Percentiles rank a stretch among this genome's conserved stretches.
Conservation (phyloP, 108 stramenopile genomes). For the Pseudonitzschia multiseries region DNA sequence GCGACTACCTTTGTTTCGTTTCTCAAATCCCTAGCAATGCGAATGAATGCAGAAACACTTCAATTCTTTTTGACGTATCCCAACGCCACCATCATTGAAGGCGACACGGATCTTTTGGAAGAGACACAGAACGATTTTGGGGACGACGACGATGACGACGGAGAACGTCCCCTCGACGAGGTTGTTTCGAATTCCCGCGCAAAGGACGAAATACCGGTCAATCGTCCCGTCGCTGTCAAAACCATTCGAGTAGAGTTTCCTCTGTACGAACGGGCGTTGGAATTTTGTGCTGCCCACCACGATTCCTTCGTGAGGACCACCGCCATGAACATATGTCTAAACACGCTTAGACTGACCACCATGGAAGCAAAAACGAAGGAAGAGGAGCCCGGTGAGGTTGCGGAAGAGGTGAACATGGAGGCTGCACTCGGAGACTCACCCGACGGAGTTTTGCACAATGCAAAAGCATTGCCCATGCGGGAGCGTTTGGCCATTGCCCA, state of each 20-base stretch:
- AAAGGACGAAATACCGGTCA: not conserved
- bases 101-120: conserved; percentile 28
- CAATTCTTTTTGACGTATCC: conserved; percentile 86
- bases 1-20: conserved; percentile 83
- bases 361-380: conserved; percentile 28
- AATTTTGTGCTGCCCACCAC: conserved; percentile 79
- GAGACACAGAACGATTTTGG: conserved; percentile 1
- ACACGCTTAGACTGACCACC: conserved; percentile 76
- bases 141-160: conserved; percentile 18
- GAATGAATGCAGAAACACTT: conserved; percentile 85
- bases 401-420: conserved; percentile 9
- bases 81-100: conserved; percentile 7
- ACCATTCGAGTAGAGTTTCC: conserved; percentile 67
- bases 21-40: conserved; percentile 83
- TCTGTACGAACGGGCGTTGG: conserved; percentile 79
- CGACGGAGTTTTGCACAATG: conserved; percentile 61
- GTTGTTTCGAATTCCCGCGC: not conserved
- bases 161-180: conserved; percentile 40
- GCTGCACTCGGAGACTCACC: conserved; percentile 44
- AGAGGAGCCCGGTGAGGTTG: conserved; percentile 24
- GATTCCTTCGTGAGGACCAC: conserved; percentile 87
- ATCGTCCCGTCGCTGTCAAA: conserved; percentile 25
- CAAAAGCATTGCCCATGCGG: conserved; percentile 65
- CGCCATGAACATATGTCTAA: conserved; percentile 89
- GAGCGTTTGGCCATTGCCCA: conserved; percentile 83